These are phyloP conservation scores for Yarrowia phangngaensis DNA, from an alignment of 805 yeast genomes.

Conservation along the genomic window DNA sequence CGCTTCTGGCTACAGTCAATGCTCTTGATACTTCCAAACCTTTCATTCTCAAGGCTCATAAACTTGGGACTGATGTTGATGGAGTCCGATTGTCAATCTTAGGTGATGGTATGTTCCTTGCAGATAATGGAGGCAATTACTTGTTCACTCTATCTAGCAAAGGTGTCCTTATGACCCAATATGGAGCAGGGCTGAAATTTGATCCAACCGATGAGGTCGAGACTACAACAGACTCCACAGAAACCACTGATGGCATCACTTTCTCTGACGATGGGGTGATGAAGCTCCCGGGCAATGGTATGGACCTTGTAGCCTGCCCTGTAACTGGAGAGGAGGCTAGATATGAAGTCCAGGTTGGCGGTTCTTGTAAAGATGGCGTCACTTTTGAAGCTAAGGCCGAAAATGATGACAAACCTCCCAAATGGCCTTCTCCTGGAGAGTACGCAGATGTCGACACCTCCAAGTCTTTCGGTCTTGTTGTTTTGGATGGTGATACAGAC, in stretches of 20 bases:
- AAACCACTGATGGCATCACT: constrained; percentile 1
- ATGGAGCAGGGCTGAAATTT: constrained; percentile 15
- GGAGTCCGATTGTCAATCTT: constrained; percentile 8
- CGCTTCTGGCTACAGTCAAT: constrained; percentile 14
- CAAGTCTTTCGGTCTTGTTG: constrained; percentile 14
- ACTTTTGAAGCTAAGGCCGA: constrained; percentile 17
- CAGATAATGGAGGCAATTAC: constrained; percentile 16
- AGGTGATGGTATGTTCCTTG: constrained; percentile 7
- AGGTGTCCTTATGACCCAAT: constrained; percentile 8
- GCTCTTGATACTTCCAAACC: constrained; percentile 19
- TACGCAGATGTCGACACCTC: constrained; percentile 11
- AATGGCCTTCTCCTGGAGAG: constrained; percentile 13
- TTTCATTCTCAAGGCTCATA: constrained; percentile 12
- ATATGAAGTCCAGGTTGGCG: constrained; percentile 2
- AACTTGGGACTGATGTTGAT: constrained; percentile 15
- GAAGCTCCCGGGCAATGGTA: constrained; percentile 4
- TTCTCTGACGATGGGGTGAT: constrained; percentile 6
- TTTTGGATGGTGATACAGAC: background rate
- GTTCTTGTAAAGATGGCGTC: background rate
- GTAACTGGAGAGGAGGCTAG: constrained; percentile 7
- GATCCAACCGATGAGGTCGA: constrained; percentile 18
- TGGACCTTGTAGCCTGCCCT: constrained; percentile 25
- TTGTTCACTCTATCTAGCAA: constrained; percentile 15
- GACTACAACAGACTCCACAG: constrained; percentile 10
- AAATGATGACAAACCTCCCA: constrained; percentile 3